Evolutionary conservation across 352 stramenopile species (phyloP).

Genomic region (Pythium chondricola): DNA sequence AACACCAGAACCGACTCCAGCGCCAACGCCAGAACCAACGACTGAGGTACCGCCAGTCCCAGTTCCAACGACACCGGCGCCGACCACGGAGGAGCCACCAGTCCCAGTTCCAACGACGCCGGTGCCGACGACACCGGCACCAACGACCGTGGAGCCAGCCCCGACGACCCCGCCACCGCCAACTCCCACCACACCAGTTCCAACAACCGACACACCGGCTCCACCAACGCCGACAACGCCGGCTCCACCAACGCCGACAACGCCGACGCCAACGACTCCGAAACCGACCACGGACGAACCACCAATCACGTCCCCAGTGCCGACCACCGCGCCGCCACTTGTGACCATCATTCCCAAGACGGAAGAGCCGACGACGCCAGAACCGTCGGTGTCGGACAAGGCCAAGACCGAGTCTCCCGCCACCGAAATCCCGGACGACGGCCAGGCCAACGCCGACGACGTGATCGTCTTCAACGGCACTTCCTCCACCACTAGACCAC

Average conservation of each 20-base stretch:
- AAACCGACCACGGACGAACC: not conserved
- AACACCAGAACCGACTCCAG: slow-evolving; percentile 1
- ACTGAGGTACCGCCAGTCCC: not conserved
- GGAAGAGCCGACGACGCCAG: slow-evolving; percentile 2
- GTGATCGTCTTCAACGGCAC: slow-evolving; percentile 5
- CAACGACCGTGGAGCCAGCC: not conserved
- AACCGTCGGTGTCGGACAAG: slow-evolving; percentile 2
- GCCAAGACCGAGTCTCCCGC: not conserved
- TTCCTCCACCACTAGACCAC: slow-evolving; percentile 1
- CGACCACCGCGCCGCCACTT: not conserved
- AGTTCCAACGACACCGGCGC: too few relatives aligned
- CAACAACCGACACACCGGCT: not conserved
- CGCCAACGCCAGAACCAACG: too few relatives aligned
- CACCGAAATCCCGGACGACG: not conserved
- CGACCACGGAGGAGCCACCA: not conserved
- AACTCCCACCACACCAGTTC: not conserved
- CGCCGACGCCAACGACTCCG: not conserved
- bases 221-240: not conserved
- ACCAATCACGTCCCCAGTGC: not conserved
- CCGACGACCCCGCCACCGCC: not conserved
- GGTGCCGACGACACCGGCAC: not conserved
- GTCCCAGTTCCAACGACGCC: not conserved
- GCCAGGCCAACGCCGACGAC: slow-evolving; percentile 5
- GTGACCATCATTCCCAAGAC: slow-evolving; percentile 2
- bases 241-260: not conserved